Conservation (phyloP, 208 protist species). For the Crithidia bombi region DNA sequence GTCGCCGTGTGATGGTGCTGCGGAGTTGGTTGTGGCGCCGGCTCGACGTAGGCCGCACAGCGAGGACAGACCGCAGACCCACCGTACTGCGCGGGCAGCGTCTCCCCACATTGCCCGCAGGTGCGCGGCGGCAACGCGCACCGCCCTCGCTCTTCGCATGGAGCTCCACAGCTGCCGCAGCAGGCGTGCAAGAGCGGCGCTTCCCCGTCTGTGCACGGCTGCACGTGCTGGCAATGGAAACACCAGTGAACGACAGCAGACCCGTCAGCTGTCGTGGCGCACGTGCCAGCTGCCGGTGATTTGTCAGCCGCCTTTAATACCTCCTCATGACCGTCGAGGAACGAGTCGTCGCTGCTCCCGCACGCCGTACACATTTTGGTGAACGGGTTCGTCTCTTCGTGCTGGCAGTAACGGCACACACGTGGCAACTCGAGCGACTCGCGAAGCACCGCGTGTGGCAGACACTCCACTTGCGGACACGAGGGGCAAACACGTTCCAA, state of each 20-base stretch:
- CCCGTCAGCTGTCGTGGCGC: background rate
- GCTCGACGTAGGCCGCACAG: conserved; percentile 34
- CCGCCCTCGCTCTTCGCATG: conserved; percentile 18
- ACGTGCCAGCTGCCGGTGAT: background rate
- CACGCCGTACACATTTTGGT: conserved; percentile 24
- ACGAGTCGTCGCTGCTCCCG: conserved; percentile 24
- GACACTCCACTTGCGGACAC: conserved; percentile 84
- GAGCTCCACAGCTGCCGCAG: conserved; percentile 16
- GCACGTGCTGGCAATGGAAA: conserved; percentile 28
- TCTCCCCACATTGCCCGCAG: conserved; percentile 29
- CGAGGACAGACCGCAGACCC: conserved; percentile 35
- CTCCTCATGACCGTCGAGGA: no score
- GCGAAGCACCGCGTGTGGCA: conserved; percentile 51
- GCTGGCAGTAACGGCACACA: conserved; percentile 42
- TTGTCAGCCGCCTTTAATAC: background rate
- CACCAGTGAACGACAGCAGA: conserved; percentile 4
- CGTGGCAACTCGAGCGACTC: conserved; percentile 16
- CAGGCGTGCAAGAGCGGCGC: conserved; percentile 14
- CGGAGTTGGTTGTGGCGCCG: background rate
- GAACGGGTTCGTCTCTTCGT: conserved; percentile 53
- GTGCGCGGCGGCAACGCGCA: conserved; percentile 14
- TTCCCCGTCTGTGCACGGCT: background rate
- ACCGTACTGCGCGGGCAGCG: conserved; percentile 17
- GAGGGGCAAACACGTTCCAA: conserved; percentile 78
- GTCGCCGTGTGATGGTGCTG: background rate